phyloP scores from a whole-genome alignment of 2,329 filamentous ascomycete species.

The Mycosphaerella arachidis region DNA sequence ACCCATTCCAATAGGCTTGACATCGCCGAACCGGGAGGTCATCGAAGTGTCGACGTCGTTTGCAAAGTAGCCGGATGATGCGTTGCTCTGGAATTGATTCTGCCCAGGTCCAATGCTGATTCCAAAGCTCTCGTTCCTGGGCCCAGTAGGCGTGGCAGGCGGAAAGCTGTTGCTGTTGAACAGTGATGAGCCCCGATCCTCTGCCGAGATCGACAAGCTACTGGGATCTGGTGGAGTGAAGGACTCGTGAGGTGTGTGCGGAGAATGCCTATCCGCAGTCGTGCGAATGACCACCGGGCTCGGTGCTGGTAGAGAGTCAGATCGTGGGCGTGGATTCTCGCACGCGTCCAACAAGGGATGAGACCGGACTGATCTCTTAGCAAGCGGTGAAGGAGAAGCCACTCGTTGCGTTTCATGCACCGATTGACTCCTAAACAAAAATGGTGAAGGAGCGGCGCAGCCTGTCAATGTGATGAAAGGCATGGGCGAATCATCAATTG shows the following conservation, averaged over 20 bases:
- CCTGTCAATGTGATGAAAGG: slow-evolving; percentile 34
- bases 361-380: slow-evolving; percentile 33
- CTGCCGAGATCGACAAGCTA: slow-evolving; percentile 73
- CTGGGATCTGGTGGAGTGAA: slow-evolving; percentile 75
- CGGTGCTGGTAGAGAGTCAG: slow-evolving; percentile 22
- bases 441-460: slow-evolving; percentile 32
- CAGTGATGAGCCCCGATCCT: slow-evolving; percentile 37
- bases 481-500: slow-evolving; percentile 26
- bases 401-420: slow-evolving; percentile 35
- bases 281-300: slow-evolving; percentile 13
- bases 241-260: slow-evolving; percentile 70
- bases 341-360: slow-evolving; percentile 21
- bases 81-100: slow-evolving; percentile 20
- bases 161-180: slow-evolving; percentile 48
- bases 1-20: slow-evolving; percentile 76
- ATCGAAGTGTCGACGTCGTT: slow-evolving; percentile 72
- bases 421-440: slow-evolving; percentile 37
- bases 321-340: slow-evolving; percentile 21
- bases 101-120: slow-evolving; percentile 48
- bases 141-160: slow-evolving; percentile 79
- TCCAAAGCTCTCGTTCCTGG: slow-evolving; percentile 54
- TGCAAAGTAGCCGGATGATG: slow-evolving; percentile 62
- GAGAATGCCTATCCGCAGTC: slow-evolving; percentile 24
- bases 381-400: slow-evolving; percentile 38
- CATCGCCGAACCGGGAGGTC: slow-evolving; percentile 70